phyloP scores from a whole-genome alignment of 2,329 filamentous ascomycete genomes.

The Trichoderma sp. region DNA sequence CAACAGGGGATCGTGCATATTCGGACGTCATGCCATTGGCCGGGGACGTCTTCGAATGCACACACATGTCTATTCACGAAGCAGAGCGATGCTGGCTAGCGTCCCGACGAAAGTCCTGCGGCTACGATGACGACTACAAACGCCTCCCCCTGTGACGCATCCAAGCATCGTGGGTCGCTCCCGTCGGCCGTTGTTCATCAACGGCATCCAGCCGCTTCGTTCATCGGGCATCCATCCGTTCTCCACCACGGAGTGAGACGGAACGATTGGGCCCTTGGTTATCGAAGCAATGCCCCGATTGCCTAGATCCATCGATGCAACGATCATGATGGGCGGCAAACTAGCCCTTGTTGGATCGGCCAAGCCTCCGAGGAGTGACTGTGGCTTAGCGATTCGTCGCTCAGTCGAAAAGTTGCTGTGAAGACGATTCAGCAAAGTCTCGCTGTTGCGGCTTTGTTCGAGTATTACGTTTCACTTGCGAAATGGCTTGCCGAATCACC shows the following conservation, averaged over 20 bases:
- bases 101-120: not conserved
- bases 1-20: not conserved
- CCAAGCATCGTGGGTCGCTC: not conserved
- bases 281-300: constrained; percentile 2
- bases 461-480: not conserved
- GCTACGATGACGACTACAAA: not conserved
- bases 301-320: not conserved
- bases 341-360: not conserved
- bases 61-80: not conserved
- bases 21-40: not conserved
- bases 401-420: not conserved
- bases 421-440: not conserved
- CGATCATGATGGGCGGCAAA: not conserved
- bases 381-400: not conserved
- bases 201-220: not conserved
- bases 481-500: too few species aligned
- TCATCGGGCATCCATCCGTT: not conserved
- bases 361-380: not conserved
- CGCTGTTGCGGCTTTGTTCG: not conserved
- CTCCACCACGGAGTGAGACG: constrained; percentile 1
- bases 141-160: not conserved
- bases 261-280: not conserved
- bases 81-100: not conserved
- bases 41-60: not conserved
- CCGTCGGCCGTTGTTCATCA: not conserved